Base-by-base conservation (phyloP, 805 yeast species). In the Kazachstania taianensis region DNA sequence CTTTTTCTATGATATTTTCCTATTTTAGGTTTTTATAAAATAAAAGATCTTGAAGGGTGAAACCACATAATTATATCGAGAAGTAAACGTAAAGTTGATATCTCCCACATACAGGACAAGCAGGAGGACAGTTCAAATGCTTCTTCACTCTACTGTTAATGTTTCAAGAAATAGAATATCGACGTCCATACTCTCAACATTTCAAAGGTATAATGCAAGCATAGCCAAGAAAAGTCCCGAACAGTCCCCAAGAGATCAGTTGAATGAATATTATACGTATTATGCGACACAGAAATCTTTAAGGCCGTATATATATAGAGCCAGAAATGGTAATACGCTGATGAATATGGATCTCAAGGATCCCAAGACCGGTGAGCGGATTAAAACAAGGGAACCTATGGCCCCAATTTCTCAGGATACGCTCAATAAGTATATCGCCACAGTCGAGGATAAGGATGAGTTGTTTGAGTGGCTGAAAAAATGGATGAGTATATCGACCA, bases 281-380 rank as follows among this genome's bases (percentile, higher is more conserved):
- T 56, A 57, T 44, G 52, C 51, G 26, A 59, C 66, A 2, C 49
- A 53, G 20, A 53, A 47, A 29, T 38, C 49, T 3, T 34, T 62
- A 20, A 62, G 59, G 48, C 65, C 67, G 5, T 49, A 57, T 31
- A 59, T 66, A 18, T 65, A 66, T 45, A 60, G 68, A 46, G 58
- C 61, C 25, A 62, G 55, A 37, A 65, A 66, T 42, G 57, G 66
- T 2, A 53, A 61, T 20, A 57, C 46, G 33, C 44, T 66, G 28
- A 36, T 63, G 26, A 53, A 65, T 8, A 58, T 63, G 59, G 67
- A 63, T 41, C 30, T 63, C 23, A 62, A 61, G 49, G 66, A 65
- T 41, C 57, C 59, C 5, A 50, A 41, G 2, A 54, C 61, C 1
- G 53, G 55, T 30, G 39, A 46, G 17, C 59, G 60, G 34, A 38